phyloP scores from a whole-genome alignment of 371 early-diverging fungal genomes.

The Actinomucor elegans region DNA sequence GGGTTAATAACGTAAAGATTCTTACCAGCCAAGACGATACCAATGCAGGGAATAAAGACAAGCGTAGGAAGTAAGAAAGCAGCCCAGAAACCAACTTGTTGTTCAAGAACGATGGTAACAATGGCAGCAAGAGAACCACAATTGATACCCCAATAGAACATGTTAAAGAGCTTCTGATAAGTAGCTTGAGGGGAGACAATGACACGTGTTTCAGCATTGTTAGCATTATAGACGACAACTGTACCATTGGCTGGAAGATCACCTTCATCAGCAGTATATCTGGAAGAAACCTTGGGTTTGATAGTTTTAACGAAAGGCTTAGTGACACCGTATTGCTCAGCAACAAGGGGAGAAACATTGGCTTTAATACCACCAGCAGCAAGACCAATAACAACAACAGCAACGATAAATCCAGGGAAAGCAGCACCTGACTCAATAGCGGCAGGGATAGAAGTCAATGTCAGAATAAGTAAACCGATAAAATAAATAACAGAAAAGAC shows the following conservation, averaged over 20 bases:
- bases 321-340: constrained; percentile 40
- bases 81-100: constrained; percentile 61
- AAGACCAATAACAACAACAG: constrained; percentile 70
- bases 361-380: constrained; percentile 56
- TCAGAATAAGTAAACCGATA: constrained; percentile 65
- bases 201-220: constrained; percentile 17
- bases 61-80: constrained; percentile 71
- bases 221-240: neutral
- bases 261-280: constrained; percentile 36
- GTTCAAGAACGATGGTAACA: constrained; percentile 58
- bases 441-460: constrained; percentile 60
- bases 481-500: constrained; percentile 67
- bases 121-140: constrained; percentile 69
- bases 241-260: constrained; percentile 18
- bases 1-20: constrained; percentile 57
- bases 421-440: constrained; percentile 55
- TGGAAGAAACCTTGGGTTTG: constrained; percentile 38
- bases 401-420: constrained; percentile 65
- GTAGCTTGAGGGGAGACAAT: constrained; percentile 49
- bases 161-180: constrained; percentile 46
- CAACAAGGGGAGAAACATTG: constrained; percentile 49
- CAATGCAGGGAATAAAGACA: constrained; percentile 67
- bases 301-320: constrained; percentile 36
- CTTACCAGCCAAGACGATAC: constrained; percentile 59
- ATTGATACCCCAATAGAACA: constrained; percentile 81